Base-by-base conservation (phyloP, 441 rosid genomes). In the Eutrema salsugineum region DNA sequence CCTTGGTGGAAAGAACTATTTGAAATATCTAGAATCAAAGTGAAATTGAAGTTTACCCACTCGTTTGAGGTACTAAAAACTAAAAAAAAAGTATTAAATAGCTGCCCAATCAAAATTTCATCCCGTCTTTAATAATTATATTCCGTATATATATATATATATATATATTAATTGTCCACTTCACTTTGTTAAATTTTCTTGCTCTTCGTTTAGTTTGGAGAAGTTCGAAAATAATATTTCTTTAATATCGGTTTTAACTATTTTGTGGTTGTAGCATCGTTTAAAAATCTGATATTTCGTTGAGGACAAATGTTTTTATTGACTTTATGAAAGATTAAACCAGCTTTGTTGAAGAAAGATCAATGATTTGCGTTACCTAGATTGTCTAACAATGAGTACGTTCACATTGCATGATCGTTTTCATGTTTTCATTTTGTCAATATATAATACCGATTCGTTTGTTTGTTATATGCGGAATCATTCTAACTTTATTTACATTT, bases 101-200 rank as follows among this genome's bases (percentile, higher is more conserved):
- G 63, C 68, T 74, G 57, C 68, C 57, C 78, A 74, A 66, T 66
- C 68, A 59, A 73, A 30, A 66, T 32, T 73, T 0, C 27, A 40
- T 30, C 17, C 39, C 19, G 15, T 50, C 62, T 24, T 42, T 59
- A 22, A 42, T n/a, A 51, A 8, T 32, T 53, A 39, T 39, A 28
- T 40, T 38, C 49, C 19, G 3, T 24, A 32, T 63, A 71, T 35
- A 5, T 50, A 4, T 46, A 6, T 51, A 4, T 47, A 28, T n/a
- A 32, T 22, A 22, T 22, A 24, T 33, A 7, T 22, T 17, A 36
- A 44, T n/a, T 63, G 61, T 66, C 50, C 17, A 51, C 40, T 51
- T 53, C 19, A 66, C 40, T 66, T 51, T 51, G 27, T 53, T 53
- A 24, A 1, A 1, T 50, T 65, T 22, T 66, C 22, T 40, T 42